Evolutionary conservation across 768 basidiomycete species (phyloP), one percentile per base, ranked within the genome.

Genomic region (Termitomyces sp.): DNA sequence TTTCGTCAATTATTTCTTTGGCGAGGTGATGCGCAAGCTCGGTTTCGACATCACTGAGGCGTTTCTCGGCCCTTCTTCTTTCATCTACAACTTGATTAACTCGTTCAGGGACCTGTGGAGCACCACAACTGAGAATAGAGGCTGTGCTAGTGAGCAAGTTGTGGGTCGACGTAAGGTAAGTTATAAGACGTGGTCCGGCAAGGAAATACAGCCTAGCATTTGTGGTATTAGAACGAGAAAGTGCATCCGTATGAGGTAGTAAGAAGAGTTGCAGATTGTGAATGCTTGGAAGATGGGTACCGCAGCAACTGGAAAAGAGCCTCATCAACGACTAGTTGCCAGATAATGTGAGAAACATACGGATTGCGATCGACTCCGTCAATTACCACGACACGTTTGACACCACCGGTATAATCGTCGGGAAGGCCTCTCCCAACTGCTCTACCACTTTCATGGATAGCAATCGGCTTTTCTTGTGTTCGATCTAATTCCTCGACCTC

Each of bases 301-400:
- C 88, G 54, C 88, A 89, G 68, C 91, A 91, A 52, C 87, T 88
- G 57, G 37, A 62, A 51, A 47, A 42, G 37, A 15, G 11, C 10
- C 51, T 28, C 34, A 21, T 49, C 38, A 61, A 69, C 51, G 45
- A 59, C 37, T 60, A 35, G 45, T 45, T 26, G 24, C 15, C 21
- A 48, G 47, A 42, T 66, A 38, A 17, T 24, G 2, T 38, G 46
- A 14, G 11, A 30, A 40, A 66, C 87, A 63, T 70, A 90, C 84
- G 87, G 87, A 66, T 86, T 90, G 41, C 85, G 78, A 67, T 94
- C 93, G 5, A 93, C 74, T 12, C 84, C 84, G 50, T 93, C 88
- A 51, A 97, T 95, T 26, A 87, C 76, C 32, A 94, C 82, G 10
- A 88, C 83, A n/a, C 93, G 77, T 64, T 79, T 88, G 58, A 88